Evolutionary conservation across 176 grass and related monocot species (phyloP).

Genomic region (Stipa capillata): DNA sequence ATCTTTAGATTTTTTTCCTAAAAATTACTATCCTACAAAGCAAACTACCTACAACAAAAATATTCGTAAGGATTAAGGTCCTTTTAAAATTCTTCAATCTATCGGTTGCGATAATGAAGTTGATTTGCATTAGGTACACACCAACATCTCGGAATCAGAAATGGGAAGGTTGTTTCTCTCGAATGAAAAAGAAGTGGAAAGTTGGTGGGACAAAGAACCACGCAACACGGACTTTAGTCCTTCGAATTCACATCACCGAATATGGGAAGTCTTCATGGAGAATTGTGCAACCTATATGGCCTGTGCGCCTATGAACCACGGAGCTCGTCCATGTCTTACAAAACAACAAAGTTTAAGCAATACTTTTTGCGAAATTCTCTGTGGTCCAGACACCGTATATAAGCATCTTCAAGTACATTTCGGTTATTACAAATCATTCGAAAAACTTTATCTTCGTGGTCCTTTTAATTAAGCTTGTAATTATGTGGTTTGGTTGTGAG

Average conservation of each 20-base stretch:
- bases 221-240: not conserved
- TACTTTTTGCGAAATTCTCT: not conserved
- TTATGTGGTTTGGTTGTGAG: not conserved
- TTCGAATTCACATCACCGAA: not conserved
- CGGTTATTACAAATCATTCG: not conserved
- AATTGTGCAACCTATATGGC: not conserved
- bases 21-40: too few species aligned
- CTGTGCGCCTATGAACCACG: too few species aligned
- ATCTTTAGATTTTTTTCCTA: too few species aligned
- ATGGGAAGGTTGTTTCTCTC: too few species aligned
- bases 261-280: not conserved
- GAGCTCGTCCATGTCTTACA: not conserved
- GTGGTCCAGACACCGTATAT: not conserved
- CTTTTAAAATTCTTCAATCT: too few species aligned
- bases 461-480: not conserved
- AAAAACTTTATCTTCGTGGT: not conserved
- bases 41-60: too few species aligned
- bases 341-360: not conserved
- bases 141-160: not conserved
- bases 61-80: too few species aligned
- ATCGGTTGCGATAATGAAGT: not conserved
- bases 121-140: not conserved
- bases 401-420: too few species aligned
- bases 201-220: not conserved
- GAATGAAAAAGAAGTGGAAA: not conserved